A percentile compares a stretch with the other conserved stretches of the same genome.
These are phyloP conservation scores for Cryptococcus maquisensis DNA, from an alignment of 1,284 basidiomycete species.

Conservation along the genomic window DNA sequence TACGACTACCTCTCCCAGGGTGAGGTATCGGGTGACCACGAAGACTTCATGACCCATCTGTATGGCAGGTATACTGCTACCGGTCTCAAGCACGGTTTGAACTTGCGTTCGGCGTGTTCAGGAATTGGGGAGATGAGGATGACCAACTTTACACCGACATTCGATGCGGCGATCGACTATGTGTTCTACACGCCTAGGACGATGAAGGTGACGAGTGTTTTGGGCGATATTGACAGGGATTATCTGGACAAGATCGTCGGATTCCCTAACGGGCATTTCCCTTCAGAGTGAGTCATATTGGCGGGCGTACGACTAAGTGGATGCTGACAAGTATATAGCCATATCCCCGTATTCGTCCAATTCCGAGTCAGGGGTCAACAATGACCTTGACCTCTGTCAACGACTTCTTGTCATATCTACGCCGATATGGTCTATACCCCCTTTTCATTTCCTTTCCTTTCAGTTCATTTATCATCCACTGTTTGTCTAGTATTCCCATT, in stretches of 20 bases:
- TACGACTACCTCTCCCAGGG: conserved; percentile 86
- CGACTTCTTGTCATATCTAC: too few relatives aligned
- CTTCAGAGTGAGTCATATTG: conserved; percentile 72
- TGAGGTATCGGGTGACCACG: conserved; percentile 66
- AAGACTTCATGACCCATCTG: conserved; percentile 86
- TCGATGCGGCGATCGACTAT: conserved; percentile 83
- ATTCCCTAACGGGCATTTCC: conserved; percentile 95
- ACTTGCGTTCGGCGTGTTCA: conserved; percentile 79
- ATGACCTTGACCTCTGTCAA: too few relatives aligned
- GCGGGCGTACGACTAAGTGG: conserved; percentile 53
- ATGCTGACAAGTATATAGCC: conserved; percentile 24
- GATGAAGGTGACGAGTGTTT: conserved; percentile 75
- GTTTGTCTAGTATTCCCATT: too few relatives aligned
- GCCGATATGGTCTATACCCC: too few relatives aligned
- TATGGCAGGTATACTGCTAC: conserved; percentile 93
- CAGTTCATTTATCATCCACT: too few relatives aligned
- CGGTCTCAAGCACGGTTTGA: conserved; percentile 74
- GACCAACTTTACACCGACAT: conserved; percentile 89
- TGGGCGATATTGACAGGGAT: conserved; percentile 79
- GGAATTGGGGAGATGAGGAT: conserved; percentile 65
- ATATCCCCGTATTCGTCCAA: conserved; percentile 50
- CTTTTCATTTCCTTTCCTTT: too few relatives aligned
- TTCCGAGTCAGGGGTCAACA: conserved; percentile 44
- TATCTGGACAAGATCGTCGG: conserved; percentile 92
- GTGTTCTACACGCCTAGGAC: conserved; percentile 83